phyloP scores from a whole-genome alignment of 2,329 filamentous ascomycete genomes.

The Hyphodiscus sp. region DNA sequence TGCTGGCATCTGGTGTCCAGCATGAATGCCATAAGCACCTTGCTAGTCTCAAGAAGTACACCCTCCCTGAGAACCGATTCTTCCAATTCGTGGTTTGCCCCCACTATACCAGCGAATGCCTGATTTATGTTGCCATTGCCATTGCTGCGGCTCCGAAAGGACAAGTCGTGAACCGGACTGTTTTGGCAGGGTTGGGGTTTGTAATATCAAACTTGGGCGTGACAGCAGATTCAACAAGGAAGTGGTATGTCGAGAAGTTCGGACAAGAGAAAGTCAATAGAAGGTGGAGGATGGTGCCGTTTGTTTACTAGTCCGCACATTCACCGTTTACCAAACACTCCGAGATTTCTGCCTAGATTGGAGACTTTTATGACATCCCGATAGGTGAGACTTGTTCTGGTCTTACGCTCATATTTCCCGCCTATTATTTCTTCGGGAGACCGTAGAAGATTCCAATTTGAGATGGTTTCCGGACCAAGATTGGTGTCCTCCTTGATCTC shows the following conservation, averaged over 20 bases:
- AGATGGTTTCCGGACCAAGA: slow-evolving; percentile 54
- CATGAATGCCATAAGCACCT: slow-evolving; percentile 67
- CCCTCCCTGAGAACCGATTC: slow-evolving; percentile 64
- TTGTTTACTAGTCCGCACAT: slow-evolving; percentile 42
- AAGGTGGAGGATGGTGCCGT: slow-evolving; percentile 73
- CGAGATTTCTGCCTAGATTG: slow-evolving; percentile 63
- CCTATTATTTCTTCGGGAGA: slow-evolving; percentile 39
- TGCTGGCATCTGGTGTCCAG: slow-evolving; percentile 66
- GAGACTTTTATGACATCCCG: slow-evolving; percentile 81
- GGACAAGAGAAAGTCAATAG: slow-evolving; percentile 54
- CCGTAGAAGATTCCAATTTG: slow-evolving; percentile 65
- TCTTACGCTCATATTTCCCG: slow-evolving; percentile 51
- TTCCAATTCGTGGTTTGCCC: slow-evolving; percentile 74
- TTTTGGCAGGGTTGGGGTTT: slow-evolving; percentile 65
- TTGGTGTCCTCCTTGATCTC: slow-evolving; percentile 59
- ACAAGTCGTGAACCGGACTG: slow-evolving; percentile 61
- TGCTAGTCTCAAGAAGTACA: slow-evolving; percentile 71
- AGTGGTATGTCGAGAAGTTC: slow-evolving; percentile 76
- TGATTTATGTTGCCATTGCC: slow-evolving; percentile 75
- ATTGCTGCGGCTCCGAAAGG: slow-evolving; percentile 66
- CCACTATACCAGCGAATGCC: slow-evolving; percentile 85
- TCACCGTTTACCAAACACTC: slow-evolving; percentile 36
- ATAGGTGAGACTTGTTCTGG: slow-evolving; percentile 69
- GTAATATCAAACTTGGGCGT: slow-evolving; percentile 73
- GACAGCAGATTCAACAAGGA: slow-evolving; percentile 70